These are phyloP conservation scores for Passiflora organensis DNA, from an alignment of 345 rosid genomes.

Conservation along the genomic window DNA sequence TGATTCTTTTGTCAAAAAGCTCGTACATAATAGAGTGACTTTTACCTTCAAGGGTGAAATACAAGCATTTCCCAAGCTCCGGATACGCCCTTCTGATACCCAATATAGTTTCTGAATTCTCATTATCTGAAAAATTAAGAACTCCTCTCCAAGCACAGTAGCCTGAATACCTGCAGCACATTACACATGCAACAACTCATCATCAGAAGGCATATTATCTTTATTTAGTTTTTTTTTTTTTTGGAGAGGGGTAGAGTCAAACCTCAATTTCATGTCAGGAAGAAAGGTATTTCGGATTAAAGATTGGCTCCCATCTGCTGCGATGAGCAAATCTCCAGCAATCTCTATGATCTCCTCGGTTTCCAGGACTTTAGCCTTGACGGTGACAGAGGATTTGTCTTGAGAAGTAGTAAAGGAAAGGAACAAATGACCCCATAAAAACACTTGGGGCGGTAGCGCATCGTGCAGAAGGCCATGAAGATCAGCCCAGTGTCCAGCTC, in stretches of 20 bases:
- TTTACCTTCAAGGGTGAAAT: conserved; percentile 43
- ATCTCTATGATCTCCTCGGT: conserved; percentile 45
- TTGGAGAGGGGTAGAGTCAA: too few species aligned
- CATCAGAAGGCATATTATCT: background rate
- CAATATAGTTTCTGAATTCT: conserved; percentile 38
- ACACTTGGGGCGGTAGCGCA: conserved; percentile 40
- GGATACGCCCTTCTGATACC: conserved; percentile 51
- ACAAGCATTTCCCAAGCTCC: conserved; percentile 64
- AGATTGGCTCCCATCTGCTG: conserved; percentile 80
- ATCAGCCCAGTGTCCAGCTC: conserved; percentile 81
- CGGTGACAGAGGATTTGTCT: conserved; percentile 37
- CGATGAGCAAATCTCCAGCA: conserved; percentile 58
- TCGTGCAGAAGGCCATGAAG: conserved; percentile 51
- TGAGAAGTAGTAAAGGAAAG: conserved; percentile 47
- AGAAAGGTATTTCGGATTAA: conserved; percentile 51
- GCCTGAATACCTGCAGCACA: conserved; percentile 78
- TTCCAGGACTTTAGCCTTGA: conserved; percentile 41
- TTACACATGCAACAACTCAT: too few species aligned
- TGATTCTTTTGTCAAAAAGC: conserved; percentile 49
- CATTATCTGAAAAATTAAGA: conserved; percentile 52
- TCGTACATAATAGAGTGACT: conserved; percentile 59
- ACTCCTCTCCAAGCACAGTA: conserved; percentile 87
- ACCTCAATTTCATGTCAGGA: conserved; percentile 68
- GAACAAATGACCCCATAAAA: conserved; percentile 62
- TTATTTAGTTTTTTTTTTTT: background rate